A percentile compares a stretch with the other conserved stretches of the same genome.
phyloP scores from a whole-genome alignment of 2,329 filamentous ascomycete species.

The Fusarium sp. region DNA sequence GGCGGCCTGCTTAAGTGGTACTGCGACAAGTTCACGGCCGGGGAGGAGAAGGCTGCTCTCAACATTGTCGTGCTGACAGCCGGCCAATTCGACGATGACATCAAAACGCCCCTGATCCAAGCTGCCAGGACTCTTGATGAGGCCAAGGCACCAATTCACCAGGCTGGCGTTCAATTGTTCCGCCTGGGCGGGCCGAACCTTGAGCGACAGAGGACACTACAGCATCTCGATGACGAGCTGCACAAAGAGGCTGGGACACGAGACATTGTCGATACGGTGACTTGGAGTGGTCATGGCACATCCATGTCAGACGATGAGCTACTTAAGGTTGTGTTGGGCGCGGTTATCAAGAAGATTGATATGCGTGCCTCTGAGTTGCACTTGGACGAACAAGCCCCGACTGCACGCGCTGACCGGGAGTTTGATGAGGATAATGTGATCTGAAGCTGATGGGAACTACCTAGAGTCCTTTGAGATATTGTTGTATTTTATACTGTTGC shows the following conservation, averaged over 20 bases:
- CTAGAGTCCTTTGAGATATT: too few relatives aligned
- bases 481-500: neutral
- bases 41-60: conserved; percentile 14
- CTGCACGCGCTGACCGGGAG: conserved; percentile 7
- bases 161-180: conserved; percentile 11
- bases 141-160: conserved; percentile 17
- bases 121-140: conserved; percentile 14
- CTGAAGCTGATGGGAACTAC: too few relatives aligned
- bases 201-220: conserved; percentile 10
- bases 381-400: neutral
- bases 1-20: conserved; percentile 18
- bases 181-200: neutral
- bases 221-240: conserved; percentile 12
- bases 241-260: conserved; percentile 15
- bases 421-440: conserved; percentile 8
- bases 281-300: conserved; percentile 18
- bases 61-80: conserved; percentile 11
- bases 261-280: conserved; percentile 18
- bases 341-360: conserved; percentile 16
- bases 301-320: conserved; percentile 15
- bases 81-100: conserved; percentile 14
- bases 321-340: conserved; percentile 11
- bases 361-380: conserved; percentile 17
- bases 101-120: conserved; percentile 8
- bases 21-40: conserved; percentile 12